These are phyloP conservation scores for Sparassis latifolia DNA, from an alignment of 1,284 basidiomycete species.

Conservation along the genomic window DNA sequence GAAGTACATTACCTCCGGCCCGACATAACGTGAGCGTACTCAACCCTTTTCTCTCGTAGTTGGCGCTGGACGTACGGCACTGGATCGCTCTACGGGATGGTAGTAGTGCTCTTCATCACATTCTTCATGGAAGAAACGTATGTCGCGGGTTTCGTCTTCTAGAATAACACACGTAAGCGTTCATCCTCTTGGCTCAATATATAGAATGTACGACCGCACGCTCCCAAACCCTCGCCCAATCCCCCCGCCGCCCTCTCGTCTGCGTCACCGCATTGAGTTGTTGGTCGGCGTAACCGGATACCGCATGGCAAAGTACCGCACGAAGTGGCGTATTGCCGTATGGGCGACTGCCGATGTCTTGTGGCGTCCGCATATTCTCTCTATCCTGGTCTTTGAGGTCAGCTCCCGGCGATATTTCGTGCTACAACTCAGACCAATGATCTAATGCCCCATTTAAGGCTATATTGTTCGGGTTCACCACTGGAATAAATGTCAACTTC, in stretches of 20 bases:
- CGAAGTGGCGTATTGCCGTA: conserved; percentile 44
- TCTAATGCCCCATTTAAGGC: conserved; percentile 27
- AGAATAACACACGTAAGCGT: background rate
- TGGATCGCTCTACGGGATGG: conserved; percentile 49
- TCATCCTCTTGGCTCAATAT: background rate
- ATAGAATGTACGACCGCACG: conserved; percentile 64
- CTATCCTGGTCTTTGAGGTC: conserved; percentile 53
- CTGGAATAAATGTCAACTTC: conserved; percentile 61
- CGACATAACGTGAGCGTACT: background rate
- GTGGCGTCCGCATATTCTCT: conserved; percentile 59
- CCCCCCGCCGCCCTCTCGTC: conserved; percentile 33
- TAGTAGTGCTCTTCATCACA: conserved; percentile 52
- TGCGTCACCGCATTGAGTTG: conserved; percentile 53
- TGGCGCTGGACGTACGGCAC: conserved; percentile 74
- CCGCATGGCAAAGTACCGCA: conserved; percentile 55
- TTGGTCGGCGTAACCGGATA: conserved; percentile 61
- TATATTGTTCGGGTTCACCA: conserved; percentile 59
- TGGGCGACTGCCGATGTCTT: conserved; percentile 45
- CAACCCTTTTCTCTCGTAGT: conserved; percentile 18
- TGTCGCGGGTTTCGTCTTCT: conserved; percentile 13
- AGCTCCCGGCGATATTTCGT: background rate
- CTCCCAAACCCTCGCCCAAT: conserved; percentile 37
- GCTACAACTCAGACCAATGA: background rate
- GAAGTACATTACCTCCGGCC: conserved; percentile 25
- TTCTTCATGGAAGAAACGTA: conserved; percentile 64